Evolutionary conservation across 768 basidiomycete genomes (phyloP), one percentile per base, ranked within the genome.

Genomic region (Cystobasidium ongulense): DNA sequence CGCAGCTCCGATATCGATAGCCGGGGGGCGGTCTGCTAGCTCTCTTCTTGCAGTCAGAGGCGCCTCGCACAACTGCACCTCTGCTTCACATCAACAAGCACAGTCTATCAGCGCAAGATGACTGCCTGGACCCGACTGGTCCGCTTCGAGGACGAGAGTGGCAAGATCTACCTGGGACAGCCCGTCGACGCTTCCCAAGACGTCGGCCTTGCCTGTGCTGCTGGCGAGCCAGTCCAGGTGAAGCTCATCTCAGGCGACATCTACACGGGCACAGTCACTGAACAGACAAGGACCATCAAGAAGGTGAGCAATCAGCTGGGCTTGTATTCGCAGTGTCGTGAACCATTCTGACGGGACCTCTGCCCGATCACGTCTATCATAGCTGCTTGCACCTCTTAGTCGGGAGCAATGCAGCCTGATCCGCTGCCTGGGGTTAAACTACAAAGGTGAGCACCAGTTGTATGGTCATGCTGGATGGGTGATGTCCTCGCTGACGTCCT

Each of bases 161-260:
- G 67, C 1, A 35, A 61, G 25, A 68, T 68, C 1, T 64, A 75
- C 39, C 67, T 72, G 21, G 78, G 78, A 1, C 74, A 79, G 46
- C 78, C 78, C 2, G 52, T 76, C 38, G 77, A 79, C 38, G 31
- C 38, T 21, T 53, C 62, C 15, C 39, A 74, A 23, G 78, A 79
- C 43, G 75, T 77, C 43, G 76, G 76, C 21, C 54, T 74, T n/a
- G 75, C 76, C 25, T 33, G 63, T 43, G 76, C 38, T 10, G 72
- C 25, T 10, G 75, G 73, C 36, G 17, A 27, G 7, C 41, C 23
- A 17, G 57, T 75, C 43, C 43, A 65, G 35, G 33, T 72, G 35
- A 63, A 52, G 59, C 53, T 76, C 57, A 74, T 77, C 63, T 33
- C 39, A 21, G 75, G 63, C 17, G 74, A 67, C 36, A 13, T 31